These are phyloP conservation scores for Fusarium sp. DNA, from an alignment of 2,329 filamentous ascomycete species.

Conservation along the genomic window DNA sequence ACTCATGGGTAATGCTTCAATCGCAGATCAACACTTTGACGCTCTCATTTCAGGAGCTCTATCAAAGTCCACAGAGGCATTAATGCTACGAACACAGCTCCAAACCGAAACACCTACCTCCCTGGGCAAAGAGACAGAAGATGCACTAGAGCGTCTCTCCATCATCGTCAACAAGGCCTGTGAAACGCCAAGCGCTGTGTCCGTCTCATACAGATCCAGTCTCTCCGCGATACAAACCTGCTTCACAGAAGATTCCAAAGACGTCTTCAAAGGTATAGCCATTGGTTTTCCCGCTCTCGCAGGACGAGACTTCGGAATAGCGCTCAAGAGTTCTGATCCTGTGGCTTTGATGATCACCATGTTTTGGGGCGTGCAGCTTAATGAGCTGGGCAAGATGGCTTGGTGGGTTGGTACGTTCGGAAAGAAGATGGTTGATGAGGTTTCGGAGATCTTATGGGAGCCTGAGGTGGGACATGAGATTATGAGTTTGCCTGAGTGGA, in stretches of 20 bases:
- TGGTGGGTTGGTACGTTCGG: conserved; percentile 46
- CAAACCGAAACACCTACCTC: conserved; percentile 11
- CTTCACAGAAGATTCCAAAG: conserved; percentile 52
- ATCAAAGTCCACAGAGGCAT: conserved; percentile 30
- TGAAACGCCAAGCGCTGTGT: background rate
- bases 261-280: conserved; percentile 48
- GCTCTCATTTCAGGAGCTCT: conserved; percentile 34
- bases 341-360: conserved; percentile 53
- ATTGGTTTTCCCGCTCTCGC: conserved; percentile 49
- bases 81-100: conserved; percentile 18
- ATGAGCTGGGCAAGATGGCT: conserved; percentile 38
- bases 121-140: conserved; percentile 9
- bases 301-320: conserved; percentile 48
- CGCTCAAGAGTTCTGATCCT: conserved; percentile 49
- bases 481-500: conserved; percentile 31
- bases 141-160: conserved; percentile 16
- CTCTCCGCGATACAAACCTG: conserved; percentile 51
- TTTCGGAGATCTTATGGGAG: conserved; percentile 29
- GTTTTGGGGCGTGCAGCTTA: conserved; percentile 54
- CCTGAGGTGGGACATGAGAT: background rate
- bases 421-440: conserved; percentile 37
- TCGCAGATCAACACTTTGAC: conserved; percentile 36
- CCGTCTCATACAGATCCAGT: conserved; percentile 26
- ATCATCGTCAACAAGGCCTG: conserved; percentile 34
- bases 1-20: conserved; percentile 34